Evolutionary conservation across 768 basidiomycete species (phyloP), one percentile per base, ranked within the genome.

Genomic region (Gymnopilus dilepis): DNA sequence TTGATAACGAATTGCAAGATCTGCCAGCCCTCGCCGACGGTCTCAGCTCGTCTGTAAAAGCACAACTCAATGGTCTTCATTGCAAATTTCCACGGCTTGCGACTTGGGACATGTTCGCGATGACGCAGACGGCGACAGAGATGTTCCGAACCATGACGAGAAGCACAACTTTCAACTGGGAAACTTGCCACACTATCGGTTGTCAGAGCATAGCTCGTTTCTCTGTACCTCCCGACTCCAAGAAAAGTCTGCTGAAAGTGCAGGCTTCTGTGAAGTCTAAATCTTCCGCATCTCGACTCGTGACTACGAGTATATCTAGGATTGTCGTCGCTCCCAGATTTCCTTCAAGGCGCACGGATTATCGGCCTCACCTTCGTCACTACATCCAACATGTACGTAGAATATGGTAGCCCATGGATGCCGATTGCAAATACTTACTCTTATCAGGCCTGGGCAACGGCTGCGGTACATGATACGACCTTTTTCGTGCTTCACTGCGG

Each of bases 401-500:
- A n/a, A n/a, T 31, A 11, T 28, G 24, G 24, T 22, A 2, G 15
- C 3, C n/a, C 19, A 37, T 4, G 5, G 28, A 12, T 31, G 19
- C 11, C 3, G 11, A 2, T 42, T 4, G 11, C 17, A 24, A 34
- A 34, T 11, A 12, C 28, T 15, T 8, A 12, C 2, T 37, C 15
- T 37, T 38, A 21, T 40, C n/a, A 58, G 60, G 60, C 43, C 7
- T 61, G 60, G 54, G 54, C 54, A 3, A 48, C 6, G 2, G 52
- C 60, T 2, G 54, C 24, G 13, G 26, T 28, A 3, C 22, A 55
- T 17, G 58, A 63, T 19, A 28, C 51, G 2, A 59, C 62, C 9
- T 63, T 19, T 33, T 38, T 63, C 6, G 41, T 59, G 5, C 21
- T 63, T 17, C 22, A 63, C 26, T 59, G 62, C 30, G 62, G 62